Conservation (phyloP, 805 yeast species). For the Nakazawaea holstii region DNA sequence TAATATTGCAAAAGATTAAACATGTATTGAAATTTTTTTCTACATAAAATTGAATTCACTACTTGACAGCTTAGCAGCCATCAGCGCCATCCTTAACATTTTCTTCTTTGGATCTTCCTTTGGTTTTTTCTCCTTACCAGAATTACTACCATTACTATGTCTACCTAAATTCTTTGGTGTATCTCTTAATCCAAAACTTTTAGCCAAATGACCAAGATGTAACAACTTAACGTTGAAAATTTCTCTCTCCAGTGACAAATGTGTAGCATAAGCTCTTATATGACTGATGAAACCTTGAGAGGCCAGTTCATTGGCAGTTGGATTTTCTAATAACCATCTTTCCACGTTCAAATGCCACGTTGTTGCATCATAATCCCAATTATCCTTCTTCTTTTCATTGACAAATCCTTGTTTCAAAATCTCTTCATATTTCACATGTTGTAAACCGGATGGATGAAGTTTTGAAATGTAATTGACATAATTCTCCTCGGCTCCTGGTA, state of each 20-base stretch:
- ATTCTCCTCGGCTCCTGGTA: slow-evolving; percentile 88
- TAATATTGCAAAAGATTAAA: neutral
- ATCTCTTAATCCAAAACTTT: slow-evolving; percentile 90
- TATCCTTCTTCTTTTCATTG: slow-evolving; percentile 27
- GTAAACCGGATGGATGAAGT: slow-evolving; percentile 53
- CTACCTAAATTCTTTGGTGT: slow-evolving; percentile 79
- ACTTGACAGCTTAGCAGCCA: slow-evolving; percentile 56
- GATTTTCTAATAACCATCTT: slow-evolving; percentile 76
- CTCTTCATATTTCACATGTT: slow-evolving; percentile 43
- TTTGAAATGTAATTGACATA: slow-evolving; percentile 60
- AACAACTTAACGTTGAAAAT: slow-evolving; percentile 75
- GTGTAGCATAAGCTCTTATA: slow-evolving; percentile 94
- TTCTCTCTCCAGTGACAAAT: slow-evolving; percentile 71
- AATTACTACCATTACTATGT: slow-evolving; percentile 26
- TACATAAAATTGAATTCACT: slow-evolving; percentile 65
- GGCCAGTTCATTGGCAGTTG: slow-evolving; percentile 57
- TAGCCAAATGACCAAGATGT: slow-evolving; percentile 95
- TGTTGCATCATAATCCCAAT: slow-evolving; percentile 93
- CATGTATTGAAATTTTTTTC: neutral
- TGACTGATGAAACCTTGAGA: slow-evolving; percentile 82
- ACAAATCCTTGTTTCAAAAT: slow-evolving; percentile 23
- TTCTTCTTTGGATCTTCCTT: slow-evolving; percentile 68
- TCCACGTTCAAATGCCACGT: slow-evolving; percentile 93
- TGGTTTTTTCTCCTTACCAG: slow-evolving; percentile 32
- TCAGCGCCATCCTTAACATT: slow-evolving; percentile 70